Base-by-base conservation (phyloP, 2,329 filamentous ascomycete genomes). In the Myrmaecium sp. region DNA sequence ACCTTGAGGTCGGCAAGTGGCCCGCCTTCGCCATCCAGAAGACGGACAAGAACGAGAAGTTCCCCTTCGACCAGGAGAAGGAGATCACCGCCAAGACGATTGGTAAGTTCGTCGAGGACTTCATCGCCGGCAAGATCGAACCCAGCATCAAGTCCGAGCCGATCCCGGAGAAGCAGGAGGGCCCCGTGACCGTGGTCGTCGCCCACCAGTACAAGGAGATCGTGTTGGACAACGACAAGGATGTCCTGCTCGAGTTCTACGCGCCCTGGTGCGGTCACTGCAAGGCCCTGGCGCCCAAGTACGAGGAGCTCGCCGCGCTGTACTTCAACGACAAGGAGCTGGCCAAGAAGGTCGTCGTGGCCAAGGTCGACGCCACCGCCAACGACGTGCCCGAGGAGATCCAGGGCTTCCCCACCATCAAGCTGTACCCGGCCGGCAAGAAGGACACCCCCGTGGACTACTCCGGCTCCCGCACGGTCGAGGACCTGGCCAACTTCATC, bases 71-170 rank as follows among this genome's bases (percentile, higher is more conserved):
- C 57, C 77, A 86, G 58, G 69, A 74, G 40, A 72, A 75, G 60
- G 70, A 80, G 55, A 69, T 98, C 44, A 78, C 69, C 39, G 60
- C 67, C 42, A 69, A 75, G 52, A 61, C 67, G 38, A 76, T 98
- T 46, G 69, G 66, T 54, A 61, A 72, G 41, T 98, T 95, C 52
- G 78, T 94, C 33, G 69, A 89, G 38, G 72, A 89, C 41, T 94
- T 84, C 52, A 60, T 74, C 32, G 67, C 69, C 34, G 89, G 84
- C 60, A 92, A 92, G 67, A 55, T 95, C 39, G 75, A 91, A 57
- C 80, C 89, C 44, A 92, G 80, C 68, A 78, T 98, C 70, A 98
- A 98, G 73, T 94, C 84, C 37, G 89, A 98, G 69, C 80, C 83
- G 31, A 74, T 95, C 41, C 89, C 89, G 36, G 83, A 94, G 70